Percentiles rank a stretch among this genome's conserved stretches.
phyloP scores from a whole-genome alignment of 2,329 filamentous ascomycete genomes.

The Colletotrichum falcatum region DNA sequence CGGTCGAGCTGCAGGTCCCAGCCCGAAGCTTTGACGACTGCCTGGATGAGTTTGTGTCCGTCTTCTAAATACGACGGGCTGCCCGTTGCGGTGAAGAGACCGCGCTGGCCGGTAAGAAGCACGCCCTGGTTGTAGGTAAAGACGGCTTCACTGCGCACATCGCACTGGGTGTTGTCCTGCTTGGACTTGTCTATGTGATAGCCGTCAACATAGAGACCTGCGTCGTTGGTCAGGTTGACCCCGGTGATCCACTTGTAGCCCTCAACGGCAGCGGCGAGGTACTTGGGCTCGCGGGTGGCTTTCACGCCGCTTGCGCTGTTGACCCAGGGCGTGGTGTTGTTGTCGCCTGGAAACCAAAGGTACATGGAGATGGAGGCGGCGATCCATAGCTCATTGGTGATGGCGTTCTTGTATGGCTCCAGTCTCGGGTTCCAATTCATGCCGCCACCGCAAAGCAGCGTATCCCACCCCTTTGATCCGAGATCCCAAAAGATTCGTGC shows the following conservation, averaged over 20 bases:
- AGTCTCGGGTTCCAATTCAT: slow-evolving; percentile 91
- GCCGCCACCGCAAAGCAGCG: slow-evolving; percentile 82
- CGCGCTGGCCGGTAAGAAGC: slow-evolving; percentile 82
- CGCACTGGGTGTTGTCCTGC: slow-evolving; percentile 78
- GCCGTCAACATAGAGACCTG: slow-evolving; percentile 85
- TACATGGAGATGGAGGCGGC: slow-evolving; percentile 91
- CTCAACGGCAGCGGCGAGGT: slow-evolving; percentile 79
- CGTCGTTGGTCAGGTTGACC: slow-evolving; percentile 83
- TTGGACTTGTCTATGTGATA: slow-evolving; percentile 80
- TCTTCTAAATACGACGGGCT: slow-evolving; percentile 78
- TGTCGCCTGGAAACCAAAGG: slow-evolving; percentile 85
- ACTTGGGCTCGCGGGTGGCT: slow-evolving; percentile 66
- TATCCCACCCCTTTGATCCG: slow-evolving; percentile 84
- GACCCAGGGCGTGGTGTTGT: slow-evolving; percentile 76
- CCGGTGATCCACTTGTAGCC: slow-evolving; percentile 84
- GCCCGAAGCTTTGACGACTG: slow-evolving; percentile 82
- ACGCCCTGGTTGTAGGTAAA: slow-evolving; percentile 98
- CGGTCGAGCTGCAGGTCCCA: slow-evolving; percentile 66
- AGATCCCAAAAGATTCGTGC: slow-evolving; percentile 89
- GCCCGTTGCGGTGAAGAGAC: slow-evolving; percentile 83
- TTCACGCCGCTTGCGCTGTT: slow-evolving; percentile 41
- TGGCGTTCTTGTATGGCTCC: slow-evolving; percentile 92
- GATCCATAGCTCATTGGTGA: slow-evolving; percentile 93
- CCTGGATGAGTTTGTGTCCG: slow-evolving; percentile 80
- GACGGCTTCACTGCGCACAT: slow-evolving; percentile 86